Evolutionary conservation across 2,329 filamentous ascomycete genomes (phyloP).

Genomic region (Ilyonectria destructans): DNA sequence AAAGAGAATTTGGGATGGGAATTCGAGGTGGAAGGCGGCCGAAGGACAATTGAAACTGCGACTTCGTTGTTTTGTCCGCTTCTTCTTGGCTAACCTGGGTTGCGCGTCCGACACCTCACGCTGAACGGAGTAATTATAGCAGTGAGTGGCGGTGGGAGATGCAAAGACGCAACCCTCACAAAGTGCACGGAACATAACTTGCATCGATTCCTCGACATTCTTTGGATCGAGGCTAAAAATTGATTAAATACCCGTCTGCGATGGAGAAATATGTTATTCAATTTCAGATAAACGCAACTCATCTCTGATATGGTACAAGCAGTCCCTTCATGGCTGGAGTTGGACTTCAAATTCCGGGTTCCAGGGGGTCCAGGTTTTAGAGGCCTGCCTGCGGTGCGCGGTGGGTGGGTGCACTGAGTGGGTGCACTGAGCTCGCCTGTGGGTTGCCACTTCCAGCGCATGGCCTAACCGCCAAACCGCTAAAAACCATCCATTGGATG

Average conservation of each 20-base stretch:
- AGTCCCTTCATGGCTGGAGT: background rate
- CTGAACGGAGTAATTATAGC: background rate
- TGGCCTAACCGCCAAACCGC: constrained; percentile 3
- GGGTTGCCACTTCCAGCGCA: background rate
- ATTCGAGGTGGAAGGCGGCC: background rate
- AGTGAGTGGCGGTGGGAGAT: constrained; percentile 1
- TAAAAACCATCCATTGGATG: background rate
- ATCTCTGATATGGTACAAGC: background rate
- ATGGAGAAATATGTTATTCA: background rate
- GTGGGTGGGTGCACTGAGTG: too few species aligned
- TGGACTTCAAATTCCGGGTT: constrained; percentile 2
- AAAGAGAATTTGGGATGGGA: background rate
- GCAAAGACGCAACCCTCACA: background rate
- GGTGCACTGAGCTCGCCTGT: constrained; percentile 1
- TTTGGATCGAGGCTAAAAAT: background rate
- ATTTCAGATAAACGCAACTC: background rate
- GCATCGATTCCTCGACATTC: background rate
- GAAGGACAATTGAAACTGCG: background rate
- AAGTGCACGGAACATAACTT: background rate
- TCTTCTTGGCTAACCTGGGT: background rate
- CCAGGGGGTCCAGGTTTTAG: background rate
- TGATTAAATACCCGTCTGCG: background rate
- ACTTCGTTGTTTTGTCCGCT: background rate
- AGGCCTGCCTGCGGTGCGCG: background rate
- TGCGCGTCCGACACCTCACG: background rate